Evolutionary conservation across 2,329 filamentous ascomycete genomes (phyloP).

Genomic region (Trichoderma aggressivum): DNA sequence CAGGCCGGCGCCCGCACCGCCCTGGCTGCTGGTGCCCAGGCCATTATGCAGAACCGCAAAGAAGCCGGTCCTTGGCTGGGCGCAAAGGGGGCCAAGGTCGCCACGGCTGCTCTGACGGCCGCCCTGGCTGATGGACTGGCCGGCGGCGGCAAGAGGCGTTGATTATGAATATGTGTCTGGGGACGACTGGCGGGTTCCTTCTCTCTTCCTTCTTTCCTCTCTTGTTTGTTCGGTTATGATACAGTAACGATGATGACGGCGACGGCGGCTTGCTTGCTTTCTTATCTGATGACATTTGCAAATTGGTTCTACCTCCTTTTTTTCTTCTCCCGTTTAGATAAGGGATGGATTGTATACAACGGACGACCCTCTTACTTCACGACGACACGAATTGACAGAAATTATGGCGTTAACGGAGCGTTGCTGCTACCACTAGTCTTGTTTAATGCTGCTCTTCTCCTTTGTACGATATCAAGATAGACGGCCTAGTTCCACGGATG

Average conservation of each 20-base stretch:
- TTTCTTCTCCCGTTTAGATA: neutral
- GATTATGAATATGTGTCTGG: slow-evolving; percentile 17
- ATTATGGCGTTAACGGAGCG: neutral
- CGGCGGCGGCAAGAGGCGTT: slow-evolving; percentile 31
- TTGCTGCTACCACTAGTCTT: neutral
- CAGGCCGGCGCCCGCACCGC: slow-evolving; percentile 46
- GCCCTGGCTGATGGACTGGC: slow-evolving; percentile 48
- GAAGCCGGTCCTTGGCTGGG: slow-evolving; percentile 47
- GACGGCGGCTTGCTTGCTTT: neutral
- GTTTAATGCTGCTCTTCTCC: too few species aligned
- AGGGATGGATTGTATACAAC: neutral
- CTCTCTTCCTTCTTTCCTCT: neutral
- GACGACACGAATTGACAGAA: neutral
- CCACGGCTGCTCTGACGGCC: slow-evolving; percentile 47
- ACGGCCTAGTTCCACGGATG: neutral
- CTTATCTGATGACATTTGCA: neutral
- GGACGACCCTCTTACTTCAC: neutral
- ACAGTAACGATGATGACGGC: neutral
- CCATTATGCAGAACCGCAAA: slow-evolving; percentile 45
- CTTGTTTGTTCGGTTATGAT: neutral
- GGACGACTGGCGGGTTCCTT: neutral
- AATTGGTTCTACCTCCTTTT: neutral
- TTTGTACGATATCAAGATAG: neutral
- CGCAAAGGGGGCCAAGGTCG: slow-evolving; percentile 47
- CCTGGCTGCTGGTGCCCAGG: slow-evolving; percentile 46